A percentile compares a stretch with the other conserved stretches of the same genome.
Evolutionary conservation across 805 yeast species (phyloP).

Genomic region (Cyberlindnera bimundalis): DNA sequence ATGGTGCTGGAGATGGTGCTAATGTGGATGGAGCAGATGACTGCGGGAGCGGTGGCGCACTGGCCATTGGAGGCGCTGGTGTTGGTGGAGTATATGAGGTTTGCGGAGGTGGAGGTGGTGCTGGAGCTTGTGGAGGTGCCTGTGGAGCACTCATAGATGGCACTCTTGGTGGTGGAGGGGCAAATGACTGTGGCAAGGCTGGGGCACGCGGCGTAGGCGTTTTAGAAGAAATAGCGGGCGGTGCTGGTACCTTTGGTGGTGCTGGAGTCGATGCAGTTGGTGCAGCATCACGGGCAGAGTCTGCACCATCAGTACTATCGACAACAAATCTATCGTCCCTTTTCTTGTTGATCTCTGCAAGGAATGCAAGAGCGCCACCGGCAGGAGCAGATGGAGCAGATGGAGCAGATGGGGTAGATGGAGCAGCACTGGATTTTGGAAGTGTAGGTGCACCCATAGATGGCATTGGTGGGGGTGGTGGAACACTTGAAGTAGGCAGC

Average conservation of each 20-base stretch:
- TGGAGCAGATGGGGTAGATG: conserved; percentile 1
- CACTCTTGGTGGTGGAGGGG: conserved; percentile 18
- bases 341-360: conserved; percentile 46
- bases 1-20: conserved; percentile 18
- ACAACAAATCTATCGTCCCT: conserved; percentile 44
- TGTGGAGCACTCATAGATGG: conserved; percentile 13
- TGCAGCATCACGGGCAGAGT: conserved; percentile 12
- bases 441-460: conserved; percentile 16
- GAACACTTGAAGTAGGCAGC: conserved; percentile 13
- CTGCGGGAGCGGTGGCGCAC: conserved; percentile 15
- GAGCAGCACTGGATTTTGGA: no score
- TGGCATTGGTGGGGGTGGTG: conserved; percentile 31
- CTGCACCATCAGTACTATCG: conserved; percentile 26
- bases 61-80: conserved; percentile 14
- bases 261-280: conserved; percentile 23
- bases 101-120: conserved; percentile 24
- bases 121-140: conserved; percentile 25
- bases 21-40: conserved; percentile 29
- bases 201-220: conserved; percentile 24
- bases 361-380: conserved; percentile 38
- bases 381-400: conserved; percentile 22
- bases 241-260: conserved; percentile 22
- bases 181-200: background rate
- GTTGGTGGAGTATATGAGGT: no score
- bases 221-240: conserved; percentile 18